These are phyloP conservation scores for Stevia rebaudiana DNA, from an alignment of 140 eudicot species.

Conservation along the genomic window DNA sequence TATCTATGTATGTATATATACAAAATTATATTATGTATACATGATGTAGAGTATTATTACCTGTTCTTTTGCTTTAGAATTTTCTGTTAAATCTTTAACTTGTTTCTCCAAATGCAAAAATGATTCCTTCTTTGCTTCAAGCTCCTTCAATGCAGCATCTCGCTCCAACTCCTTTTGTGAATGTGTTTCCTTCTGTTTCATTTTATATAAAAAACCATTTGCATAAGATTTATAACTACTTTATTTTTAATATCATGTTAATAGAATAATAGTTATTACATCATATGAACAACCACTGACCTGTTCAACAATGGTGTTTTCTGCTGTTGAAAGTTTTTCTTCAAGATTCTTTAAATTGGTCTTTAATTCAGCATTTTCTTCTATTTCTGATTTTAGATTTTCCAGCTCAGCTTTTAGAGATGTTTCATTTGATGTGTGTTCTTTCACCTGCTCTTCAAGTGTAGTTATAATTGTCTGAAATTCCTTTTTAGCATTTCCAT, in stretches of 20 bases:
- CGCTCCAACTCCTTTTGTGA: slow-evolving; percentile 50
- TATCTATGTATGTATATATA: no score
- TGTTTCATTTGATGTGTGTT: slow-evolving; percentile 44
- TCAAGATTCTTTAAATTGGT: slow-evolving; percentile 56
- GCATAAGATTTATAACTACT: not conserved
- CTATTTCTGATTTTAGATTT: slow-evolving; percentile 42
- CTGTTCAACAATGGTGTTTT: slow-evolving; percentile 31
- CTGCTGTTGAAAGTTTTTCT: slow-evolving; percentile 49
- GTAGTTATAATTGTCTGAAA: slow-evolving; percentile 44
- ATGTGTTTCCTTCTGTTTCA: slow-evolving; percentile 46
- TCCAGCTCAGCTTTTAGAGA: slow-evolving; percentile 54
- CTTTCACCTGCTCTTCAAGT: slow-evolving; percentile 69
- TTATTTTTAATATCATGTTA: not conserved
- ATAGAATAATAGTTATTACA: no score
- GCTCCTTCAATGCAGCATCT: slow-evolving; percentile 62
- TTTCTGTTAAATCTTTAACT: slow-evolving; percentile 60
- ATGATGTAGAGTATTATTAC: slow-evolving; percentile 32
- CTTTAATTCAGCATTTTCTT: slow-evolving; percentile 45
- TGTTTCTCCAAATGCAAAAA: slow-evolving; percentile 42
- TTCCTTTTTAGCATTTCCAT: slow-evolving; percentile 57
- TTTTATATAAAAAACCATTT: not conserved
- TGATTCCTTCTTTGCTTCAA: slow-evolving; percentile 57
- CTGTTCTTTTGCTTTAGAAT: slow-evolving; percentile 52
- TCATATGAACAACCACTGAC: slow-evolving; percentile 12
- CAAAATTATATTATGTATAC: not conserved